These are phyloP conservation scores for Trichoderma parareesei DNA, from an alignment of 495 filamentous ascomycete species.

Conservation along the genomic window DNA sequence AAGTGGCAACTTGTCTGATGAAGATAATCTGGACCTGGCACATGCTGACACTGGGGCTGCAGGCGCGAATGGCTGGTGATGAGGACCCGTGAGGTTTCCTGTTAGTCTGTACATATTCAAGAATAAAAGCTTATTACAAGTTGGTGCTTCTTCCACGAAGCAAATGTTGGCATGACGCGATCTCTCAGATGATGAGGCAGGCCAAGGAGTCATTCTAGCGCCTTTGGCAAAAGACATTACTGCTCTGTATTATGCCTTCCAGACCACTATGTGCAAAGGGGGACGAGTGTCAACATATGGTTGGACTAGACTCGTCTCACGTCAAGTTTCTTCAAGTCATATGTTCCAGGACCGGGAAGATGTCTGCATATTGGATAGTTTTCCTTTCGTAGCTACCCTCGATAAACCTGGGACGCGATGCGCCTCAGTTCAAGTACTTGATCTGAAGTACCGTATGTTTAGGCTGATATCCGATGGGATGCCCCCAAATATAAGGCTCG, in stretches of 20 bases:
- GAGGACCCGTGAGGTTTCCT: conserved; percentile 10
- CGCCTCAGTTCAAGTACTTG: neutral
- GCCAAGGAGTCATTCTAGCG: too few relatives aligned
- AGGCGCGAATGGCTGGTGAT: conserved; percentile 19
- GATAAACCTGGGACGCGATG: neutral
- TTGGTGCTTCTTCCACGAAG: neutral
- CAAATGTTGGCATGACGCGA: neutral
- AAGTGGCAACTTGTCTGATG: conserved; percentile 18
- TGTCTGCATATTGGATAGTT: neutral
- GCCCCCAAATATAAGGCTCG: neutral
- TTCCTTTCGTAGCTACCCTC: neutral
- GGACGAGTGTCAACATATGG: too few relatives aligned
- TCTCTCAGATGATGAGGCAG: too few relatives aligned
- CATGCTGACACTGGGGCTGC: conserved; percentile 8
- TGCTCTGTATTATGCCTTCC: too few relatives aligned
- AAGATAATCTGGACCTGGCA: neutral
- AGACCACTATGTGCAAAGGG: too few relatives aligned
- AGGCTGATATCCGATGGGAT: neutral
- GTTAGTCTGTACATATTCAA: conserved; percentile 11
- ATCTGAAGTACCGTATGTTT: neutral
- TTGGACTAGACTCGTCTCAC: too few relatives aligned
- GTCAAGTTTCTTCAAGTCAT: too few relatives aligned
- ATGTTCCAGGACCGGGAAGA: neutral
- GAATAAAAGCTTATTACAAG: neutral
- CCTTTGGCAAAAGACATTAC: too few relatives aligned